These are phyloP conservation scores for Allomyces macrogynus DNA, from an alignment of 192 early-diverging fungal species.

Conservation along the genomic window DNA sequence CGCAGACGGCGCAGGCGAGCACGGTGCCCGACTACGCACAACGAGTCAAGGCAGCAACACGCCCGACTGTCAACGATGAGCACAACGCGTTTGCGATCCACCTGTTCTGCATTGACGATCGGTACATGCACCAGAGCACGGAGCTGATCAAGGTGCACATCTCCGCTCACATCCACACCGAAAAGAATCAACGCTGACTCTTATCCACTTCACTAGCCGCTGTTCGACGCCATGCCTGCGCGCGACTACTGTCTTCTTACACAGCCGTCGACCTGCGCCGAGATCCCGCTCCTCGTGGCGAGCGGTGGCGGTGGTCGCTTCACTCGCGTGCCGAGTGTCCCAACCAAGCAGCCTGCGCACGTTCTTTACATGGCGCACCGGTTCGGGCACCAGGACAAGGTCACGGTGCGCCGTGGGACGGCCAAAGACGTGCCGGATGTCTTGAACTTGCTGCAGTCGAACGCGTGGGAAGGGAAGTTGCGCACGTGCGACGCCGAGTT, in stretches of 20 bases:
- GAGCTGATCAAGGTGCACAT: conserved; percentile 19
- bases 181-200: too few relatives aligned
- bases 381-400: background rate
- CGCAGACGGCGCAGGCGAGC: too few relatives aligned
- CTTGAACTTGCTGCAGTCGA: too few relatives aligned
- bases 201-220: background rate
- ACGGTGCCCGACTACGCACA: background rate
- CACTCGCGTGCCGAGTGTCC: background rate
- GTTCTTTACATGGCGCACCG: background rate
- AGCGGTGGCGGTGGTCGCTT: background rate
- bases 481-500: too few relatives aligned
- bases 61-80: conserved; percentile 2
- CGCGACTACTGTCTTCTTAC: conserved; percentile 28
- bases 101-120: conserved; percentile 23
- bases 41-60: conserved; percentile 1
- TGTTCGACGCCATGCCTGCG: conserved; percentile 20
- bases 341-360: background rate
- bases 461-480: too few relatives aligned
- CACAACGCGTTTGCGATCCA: conserved; percentile 25
- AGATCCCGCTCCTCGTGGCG: conserved; percentile 15
- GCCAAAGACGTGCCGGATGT: too few relatives aligned
- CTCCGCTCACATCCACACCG: too few relatives aligned
- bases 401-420: background rate
- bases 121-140: conserved; percentile 17
- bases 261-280: conserved; percentile 14